These are phyloP conservation scores for Stephania cephalantha DNA, from an alignment of 164 flowering plant genomes.

Conservation along the genomic window DNA sequence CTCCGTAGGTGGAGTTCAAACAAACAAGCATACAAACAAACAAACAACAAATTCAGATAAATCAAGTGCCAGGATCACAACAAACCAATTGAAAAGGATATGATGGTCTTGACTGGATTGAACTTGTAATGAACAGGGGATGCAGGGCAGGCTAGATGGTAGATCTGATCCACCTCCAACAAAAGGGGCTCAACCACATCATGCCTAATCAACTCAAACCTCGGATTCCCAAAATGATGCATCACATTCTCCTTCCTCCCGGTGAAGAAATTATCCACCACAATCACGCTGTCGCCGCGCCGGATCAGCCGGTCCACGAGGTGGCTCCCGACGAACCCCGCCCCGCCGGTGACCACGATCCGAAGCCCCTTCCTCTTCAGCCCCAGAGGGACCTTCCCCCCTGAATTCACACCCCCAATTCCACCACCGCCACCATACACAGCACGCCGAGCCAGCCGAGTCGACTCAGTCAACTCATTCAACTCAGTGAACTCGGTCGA, in stretches of 20 bases:
- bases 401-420: constrained; percentile 22
- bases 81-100: constrained; percentile 42
- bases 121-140: constrained; percentile 91
- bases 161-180: constrained; percentile 92
- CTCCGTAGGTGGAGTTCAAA: too few species aligned
- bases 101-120: constrained; percentile 94
- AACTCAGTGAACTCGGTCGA: constrained; percentile 7
- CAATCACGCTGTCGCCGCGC: constrained; percentile 86
- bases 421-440: constrained; percentile 12
- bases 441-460: constrained; percentile 13
- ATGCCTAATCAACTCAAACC: constrained; percentile 82
- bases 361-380: constrained; percentile 63
- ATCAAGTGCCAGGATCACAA: neutral
- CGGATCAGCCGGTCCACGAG: constrained; percentile 75
- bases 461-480: constrained; percentile 1
- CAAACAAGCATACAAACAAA: neutral
- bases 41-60: neutral
- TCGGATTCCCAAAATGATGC: constrained; percentile 85
- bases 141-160: constrained; percentile 90
- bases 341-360: constrained; percentile 90
- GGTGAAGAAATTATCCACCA: constrained; percentile 88
- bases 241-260: constrained; percentile 84
- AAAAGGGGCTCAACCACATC: constrained; percentile 86
- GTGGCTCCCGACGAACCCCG: constrained; percentile 92
- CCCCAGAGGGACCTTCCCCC: constrained; percentile 72